phyloP scores from a whole-genome alignment of 352 stramenopile genomes.

The Saprolegnia diclina region DNA sequence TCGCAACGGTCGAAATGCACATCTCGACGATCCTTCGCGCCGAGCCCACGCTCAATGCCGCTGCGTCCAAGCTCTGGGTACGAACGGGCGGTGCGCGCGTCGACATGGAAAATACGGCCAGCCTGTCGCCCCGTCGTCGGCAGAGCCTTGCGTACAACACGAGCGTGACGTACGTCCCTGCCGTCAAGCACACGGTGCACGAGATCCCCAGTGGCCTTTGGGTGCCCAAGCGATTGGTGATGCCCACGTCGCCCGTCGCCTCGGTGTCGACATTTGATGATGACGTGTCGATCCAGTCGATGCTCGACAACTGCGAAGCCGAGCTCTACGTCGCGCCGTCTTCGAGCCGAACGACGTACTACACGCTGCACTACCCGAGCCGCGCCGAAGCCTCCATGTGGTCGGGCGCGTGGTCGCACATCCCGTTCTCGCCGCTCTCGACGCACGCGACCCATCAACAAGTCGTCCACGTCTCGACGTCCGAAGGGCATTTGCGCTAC shows the following conservation, averaged over 20 bases:
- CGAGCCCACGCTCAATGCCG: neutral
- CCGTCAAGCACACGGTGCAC: neutral
- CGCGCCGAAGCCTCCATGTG: neutral
- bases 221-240: neutral
- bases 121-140: neutral
- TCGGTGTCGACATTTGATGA: neutral
- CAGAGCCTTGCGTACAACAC: slow-evolving; percentile 4
- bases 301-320: slow-evolving; percentile 4
- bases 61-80: slow-evolving; percentile 3
- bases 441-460: neutral
- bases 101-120: neutral
- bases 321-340: neutral
- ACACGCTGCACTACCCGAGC: slow-evolving; percentile 7
- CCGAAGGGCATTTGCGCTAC: neutral
- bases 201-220: neutral
- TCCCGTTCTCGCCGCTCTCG: neutral
- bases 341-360: neutral
- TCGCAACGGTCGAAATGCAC: neutral
- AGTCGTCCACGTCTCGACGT: neutral
- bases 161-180: neutral
- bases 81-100: neutral
- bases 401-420: neutral
- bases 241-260: neutral
- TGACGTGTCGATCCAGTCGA: neutral
- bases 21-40: neutral